Conservation (phyloP, 1,139 yeast genomes). For the Hansenula lynferdii region DNA sequence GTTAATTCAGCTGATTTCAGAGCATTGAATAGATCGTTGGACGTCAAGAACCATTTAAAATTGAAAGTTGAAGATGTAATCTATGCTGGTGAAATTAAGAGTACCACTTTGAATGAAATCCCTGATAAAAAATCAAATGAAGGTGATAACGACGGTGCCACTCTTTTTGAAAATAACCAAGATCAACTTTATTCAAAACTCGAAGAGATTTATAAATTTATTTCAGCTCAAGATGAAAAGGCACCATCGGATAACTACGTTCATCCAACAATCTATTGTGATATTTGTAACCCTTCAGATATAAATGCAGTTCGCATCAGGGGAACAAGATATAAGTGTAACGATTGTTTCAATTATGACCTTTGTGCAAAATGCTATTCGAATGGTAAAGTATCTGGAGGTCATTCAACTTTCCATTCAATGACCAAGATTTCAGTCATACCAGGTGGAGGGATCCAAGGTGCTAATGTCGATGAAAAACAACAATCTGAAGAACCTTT, state of each 20-base stretch:
- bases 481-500: too few relatives aligned
- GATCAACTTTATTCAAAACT: too few relatives aligned
- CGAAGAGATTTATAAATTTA: too few relatives aligned
- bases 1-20: conserved; percentile 38
- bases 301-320: conserved; percentile 25
- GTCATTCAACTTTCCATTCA: conserved; percentile 26
- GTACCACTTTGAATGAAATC: too few relatives aligned
- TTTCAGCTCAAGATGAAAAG: too few relatives aligned
- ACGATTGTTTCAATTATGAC: conserved; percentile 52
- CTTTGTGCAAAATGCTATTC: conserved; percentile 49
- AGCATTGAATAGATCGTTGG: conserved; percentile 38
- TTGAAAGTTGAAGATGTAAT: conserved; percentile 13
- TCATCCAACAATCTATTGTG: conserved; percentile 35
- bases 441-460: too few relatives aligned
- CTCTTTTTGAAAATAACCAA: too few relatives aligned
- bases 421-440: conserved; percentile 23
- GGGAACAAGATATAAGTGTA: conserved; percentile 52
- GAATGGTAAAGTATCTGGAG: conserved; percentile 15
- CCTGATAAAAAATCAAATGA: not conserved
- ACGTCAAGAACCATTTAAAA: conserved; percentile 29
- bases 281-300: conserved; percentile 32
- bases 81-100: too few relatives aligned
- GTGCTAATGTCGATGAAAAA: not conserved
- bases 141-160: not conserved
- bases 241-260: too few relatives aligned